phyloP scores from a whole-genome alignment of 495 filamentous ascomycete species.

The Xylaria palmicola region DNA sequence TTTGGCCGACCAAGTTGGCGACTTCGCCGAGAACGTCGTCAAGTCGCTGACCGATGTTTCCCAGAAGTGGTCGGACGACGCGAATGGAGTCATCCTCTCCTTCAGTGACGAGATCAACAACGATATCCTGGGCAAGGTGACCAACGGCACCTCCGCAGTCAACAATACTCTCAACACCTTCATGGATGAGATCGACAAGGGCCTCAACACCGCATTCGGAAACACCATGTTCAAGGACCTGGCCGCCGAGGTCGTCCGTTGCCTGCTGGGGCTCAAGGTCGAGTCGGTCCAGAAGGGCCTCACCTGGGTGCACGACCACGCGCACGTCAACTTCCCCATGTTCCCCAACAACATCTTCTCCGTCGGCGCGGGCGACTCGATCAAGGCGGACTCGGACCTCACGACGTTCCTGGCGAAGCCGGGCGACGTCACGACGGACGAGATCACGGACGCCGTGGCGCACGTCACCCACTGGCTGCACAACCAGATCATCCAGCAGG shows the following conservation, averaged over 20 bases:
- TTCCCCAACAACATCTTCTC: conserved; percentile 83
- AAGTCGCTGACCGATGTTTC: conserved; percentile 68
- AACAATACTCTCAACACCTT: conserved; percentile 86
- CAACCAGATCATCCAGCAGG: conserved; percentile 66
- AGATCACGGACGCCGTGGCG: conserved; percentile 72
- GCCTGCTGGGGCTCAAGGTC: conserved; percentile 74
- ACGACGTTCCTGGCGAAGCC: conserved; percentile 76
- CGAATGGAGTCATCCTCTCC: conserved; percentile 69
- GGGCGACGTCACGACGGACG: conserved; percentile 65
- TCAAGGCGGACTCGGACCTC: conserved; percentile 54
- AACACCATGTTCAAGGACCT: conserved; percentile 73
- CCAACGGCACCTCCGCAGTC: conserved; percentile 72
- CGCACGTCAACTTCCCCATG: conserved; percentile 76
- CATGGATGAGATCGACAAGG: conserved; percentile 66
- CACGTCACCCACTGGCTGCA: conserved; percentile 63
- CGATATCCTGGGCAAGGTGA: conserved; percentile 86
- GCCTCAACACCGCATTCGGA: conserved; percentile 75
- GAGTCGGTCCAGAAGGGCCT: conserved; percentile 76
- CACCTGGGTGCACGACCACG: conserved; percentile 85
- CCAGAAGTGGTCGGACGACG: conserved; percentile 68
- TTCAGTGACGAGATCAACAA: conserved; percentile 75
- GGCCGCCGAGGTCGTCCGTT: conserved; percentile 70
- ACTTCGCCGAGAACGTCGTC: conserved; percentile 82
- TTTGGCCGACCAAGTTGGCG: conserved; percentile 71
- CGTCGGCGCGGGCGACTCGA: conserved; percentile 65